Conservation (phyloP, 1,139 yeast species). For the Debaryomyces nepalensis region DNA sequence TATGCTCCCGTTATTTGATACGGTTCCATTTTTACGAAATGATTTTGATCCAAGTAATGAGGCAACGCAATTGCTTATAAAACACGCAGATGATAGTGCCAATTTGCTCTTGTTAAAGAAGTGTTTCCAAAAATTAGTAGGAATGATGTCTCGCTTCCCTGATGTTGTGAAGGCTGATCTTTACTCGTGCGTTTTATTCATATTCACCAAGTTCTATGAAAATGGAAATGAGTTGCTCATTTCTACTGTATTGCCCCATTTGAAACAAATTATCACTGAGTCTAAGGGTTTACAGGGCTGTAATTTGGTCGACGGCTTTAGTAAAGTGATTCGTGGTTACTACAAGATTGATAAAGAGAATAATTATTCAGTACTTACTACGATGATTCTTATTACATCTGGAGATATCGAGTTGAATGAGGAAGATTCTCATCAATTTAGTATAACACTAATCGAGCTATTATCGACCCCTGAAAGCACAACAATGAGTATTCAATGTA, state of each 20-base stretch:
- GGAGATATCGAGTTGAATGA: constrained; percentile 48
- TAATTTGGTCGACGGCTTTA: constrained; percentile 43
- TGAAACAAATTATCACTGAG: constrained; percentile 53
- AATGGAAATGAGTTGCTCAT: constrained; percentile 50
- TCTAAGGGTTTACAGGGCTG: constrained; percentile 28
- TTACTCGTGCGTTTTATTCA: constrained; percentile 67
- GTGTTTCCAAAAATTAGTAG: constrained; percentile 59
- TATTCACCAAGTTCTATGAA: constrained; percentile 64
- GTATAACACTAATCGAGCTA: constrained; percentile 41
- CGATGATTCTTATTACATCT: constrained; percentile 63
- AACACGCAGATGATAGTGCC: constrained; percentile 39
- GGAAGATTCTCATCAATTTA: constrained; percentile 34
- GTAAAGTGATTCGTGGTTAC: constrained; percentile 34
- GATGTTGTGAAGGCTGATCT: constrained; percentile 70
- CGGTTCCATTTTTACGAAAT: constrained; percentile 63
- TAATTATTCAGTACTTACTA: constrained; percentile 56
- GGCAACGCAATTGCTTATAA: constrained; percentile 34
- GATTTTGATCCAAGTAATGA: constrained; percentile 43
- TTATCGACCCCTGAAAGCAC: constrained; percentile 35
- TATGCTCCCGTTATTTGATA: constrained; percentile 63
- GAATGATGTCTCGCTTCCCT: constrained; percentile 68
- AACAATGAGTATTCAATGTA: constrained; percentile 58
- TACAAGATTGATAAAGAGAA: constrained; percentile 28
- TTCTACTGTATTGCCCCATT: constrained; percentile 58
- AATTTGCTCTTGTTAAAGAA: constrained; percentile 51